A percentile compares a stretch with the other conserved stretches of the same genome.
These are phyloP conservation scores for Colletotrichum paranaense DNA, from an alignment of 2,329 filamentous ascomycete species.

Conservation along the genomic window DNA sequence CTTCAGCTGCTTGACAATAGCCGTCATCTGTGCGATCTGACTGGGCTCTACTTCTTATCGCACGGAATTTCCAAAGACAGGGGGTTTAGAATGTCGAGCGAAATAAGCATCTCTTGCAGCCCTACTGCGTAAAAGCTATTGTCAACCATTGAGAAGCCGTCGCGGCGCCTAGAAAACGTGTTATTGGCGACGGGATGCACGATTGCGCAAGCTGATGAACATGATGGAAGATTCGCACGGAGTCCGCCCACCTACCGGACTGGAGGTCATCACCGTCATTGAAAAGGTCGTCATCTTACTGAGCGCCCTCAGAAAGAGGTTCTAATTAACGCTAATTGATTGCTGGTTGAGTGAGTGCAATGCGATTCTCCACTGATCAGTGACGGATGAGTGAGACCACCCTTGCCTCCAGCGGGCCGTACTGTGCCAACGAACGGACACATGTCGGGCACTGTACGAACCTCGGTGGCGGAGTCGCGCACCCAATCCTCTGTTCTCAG, in stretches of 20 bases:
- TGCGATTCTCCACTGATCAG: neutral
- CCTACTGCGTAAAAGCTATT: neutral
- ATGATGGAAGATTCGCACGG: neutral
- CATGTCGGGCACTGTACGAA: neutral
- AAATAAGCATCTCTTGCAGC: slow-evolving; percentile 27
- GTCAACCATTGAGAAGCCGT: neutral
- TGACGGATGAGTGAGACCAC: neutral
- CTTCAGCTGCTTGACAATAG: neutral
- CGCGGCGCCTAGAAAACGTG: neutral
- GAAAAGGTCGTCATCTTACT: neutral
- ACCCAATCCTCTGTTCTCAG: neutral
- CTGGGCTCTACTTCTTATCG: neutral
- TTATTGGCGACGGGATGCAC: neutral
- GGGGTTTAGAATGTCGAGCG: neutral
- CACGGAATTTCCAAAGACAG: neutral
- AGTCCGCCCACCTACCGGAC: neutral
- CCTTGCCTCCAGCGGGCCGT: neutral
- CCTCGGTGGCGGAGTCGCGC: neutral
- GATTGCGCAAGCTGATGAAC: neutral
- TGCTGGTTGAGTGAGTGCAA: neutral
- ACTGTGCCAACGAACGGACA: neutral
- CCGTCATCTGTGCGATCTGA: neutral
- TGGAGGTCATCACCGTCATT: neutral
- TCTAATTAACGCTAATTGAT: slow-evolving; percentile 19
- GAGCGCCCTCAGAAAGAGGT: neutral